Conservation (phyloP, 2,329 filamentous ascomycete genomes). For the Pseudogymnoascus sp. region DNA sequence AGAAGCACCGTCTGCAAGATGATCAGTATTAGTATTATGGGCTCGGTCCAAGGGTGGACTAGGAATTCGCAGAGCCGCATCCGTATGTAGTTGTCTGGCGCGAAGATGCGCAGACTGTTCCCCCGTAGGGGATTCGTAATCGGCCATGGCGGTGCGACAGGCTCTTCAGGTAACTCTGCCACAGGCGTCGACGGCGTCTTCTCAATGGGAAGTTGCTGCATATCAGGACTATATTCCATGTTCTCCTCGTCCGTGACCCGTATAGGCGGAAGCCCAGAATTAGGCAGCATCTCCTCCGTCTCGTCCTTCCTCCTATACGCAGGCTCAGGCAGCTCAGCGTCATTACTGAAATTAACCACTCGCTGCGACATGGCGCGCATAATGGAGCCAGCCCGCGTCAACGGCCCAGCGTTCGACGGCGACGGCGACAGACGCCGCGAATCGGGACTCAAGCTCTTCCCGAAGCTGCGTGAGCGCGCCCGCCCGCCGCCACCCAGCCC, state of each 20-base stretch:
- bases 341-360: constrained; percentile 94
- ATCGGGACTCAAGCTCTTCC: constrained; percentile 45
- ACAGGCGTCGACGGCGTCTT: constrained; percentile 12
- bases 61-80: constrained; percentile 71
- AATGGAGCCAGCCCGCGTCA: constrained; percentile 65
- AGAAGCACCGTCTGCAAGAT: constrained; percentile 82
- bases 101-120: constrained; percentile 76
- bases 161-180: constrained; percentile 7
- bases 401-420: constrained; percentile 53
- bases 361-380: constrained; percentile 87
- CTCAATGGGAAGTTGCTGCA: constrained; percentile 8
- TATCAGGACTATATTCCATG: background rate
- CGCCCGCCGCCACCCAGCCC: constrained; percentile 29
- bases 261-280: constrained; percentile 2
- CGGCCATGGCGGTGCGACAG: constrained; percentile 21
- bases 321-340: constrained; percentile 73
- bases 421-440: constrained; percentile 43
- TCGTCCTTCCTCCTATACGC: constrained; percentile 30
- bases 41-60: constrained; percentile 80
- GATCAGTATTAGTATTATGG: constrained; percentile 78
- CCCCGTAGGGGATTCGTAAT: constrained; percentile 75
- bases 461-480: constrained; percentile 47
- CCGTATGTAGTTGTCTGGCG: constrained; percentile 66
- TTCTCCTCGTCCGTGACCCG: background rate
- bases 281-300: constrained; percentile 12